Percentiles rank a stretch among this genome's conserved stretches.
Conservation (phyloP, 306 rosid genomes). For the Malus orientalis region DNA sequence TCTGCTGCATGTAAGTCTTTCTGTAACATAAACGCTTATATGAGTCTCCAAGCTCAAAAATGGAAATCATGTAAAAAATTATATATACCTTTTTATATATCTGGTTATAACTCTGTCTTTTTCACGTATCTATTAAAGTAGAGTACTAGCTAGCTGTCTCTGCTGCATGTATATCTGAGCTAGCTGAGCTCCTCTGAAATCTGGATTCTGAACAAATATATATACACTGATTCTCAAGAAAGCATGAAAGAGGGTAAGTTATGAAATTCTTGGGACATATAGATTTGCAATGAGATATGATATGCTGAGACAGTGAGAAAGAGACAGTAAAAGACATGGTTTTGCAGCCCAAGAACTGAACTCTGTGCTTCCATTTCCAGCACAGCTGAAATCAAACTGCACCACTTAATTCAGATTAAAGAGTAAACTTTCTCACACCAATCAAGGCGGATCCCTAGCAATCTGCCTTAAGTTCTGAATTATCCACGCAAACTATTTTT, state of each 20-base stretch:
- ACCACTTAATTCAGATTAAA: background rate
- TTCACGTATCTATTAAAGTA: background rate
- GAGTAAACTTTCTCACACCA: slow-evolving; percentile 10
- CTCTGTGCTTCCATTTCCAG: slow-evolving; percentile 13
- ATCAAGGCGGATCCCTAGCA: background rate
- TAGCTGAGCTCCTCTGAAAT: background rate
- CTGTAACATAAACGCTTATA: slow-evolving; percentile 40
- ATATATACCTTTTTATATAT: slow-evolving; percentile 13
- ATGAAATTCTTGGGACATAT: slow-evolving; percentile 6
- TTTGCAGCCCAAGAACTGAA: background rate
- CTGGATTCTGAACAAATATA: background rate
- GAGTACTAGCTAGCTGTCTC: too few species aligned
- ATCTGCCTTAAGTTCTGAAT: background rate
- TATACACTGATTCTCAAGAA: slow-evolving; percentile 55
- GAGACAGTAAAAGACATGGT: background rate
- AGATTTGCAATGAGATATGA: background rate
- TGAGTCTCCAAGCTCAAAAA: slow-evolving; percentile 44
- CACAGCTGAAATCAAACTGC: background rate
- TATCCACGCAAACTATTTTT: background rate
- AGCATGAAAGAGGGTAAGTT: slow-evolving; percentile 10
- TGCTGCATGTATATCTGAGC: background rate
- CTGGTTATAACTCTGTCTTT: background rate
- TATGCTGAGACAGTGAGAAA: slow-evolving; percentile 26
- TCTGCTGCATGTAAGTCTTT: background rate
- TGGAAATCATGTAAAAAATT: too few species aligned